Evolutionary conservation across 2,329 filamentous ascomycete genomes (phyloP), one percentile per base, ranked within the genome.

Genomic region (Coniochaeta hoffmannii): DNA sequence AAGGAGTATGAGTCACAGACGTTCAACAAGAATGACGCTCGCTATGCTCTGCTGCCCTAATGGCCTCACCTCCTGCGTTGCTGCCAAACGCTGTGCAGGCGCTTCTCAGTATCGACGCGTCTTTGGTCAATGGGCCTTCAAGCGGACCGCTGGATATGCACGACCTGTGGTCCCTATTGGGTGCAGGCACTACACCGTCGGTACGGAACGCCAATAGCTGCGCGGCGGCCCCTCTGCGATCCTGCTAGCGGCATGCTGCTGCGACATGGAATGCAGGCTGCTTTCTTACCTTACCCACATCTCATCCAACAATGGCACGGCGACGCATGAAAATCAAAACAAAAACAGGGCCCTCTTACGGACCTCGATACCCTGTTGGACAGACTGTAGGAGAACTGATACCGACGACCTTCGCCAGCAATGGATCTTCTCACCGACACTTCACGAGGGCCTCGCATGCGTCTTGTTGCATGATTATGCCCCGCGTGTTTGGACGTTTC

Each of bases 1-100:
- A n/a, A n/a, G n/a, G n/a, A n/a, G n/a, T n/a, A n/a, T n/a, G n/a
- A n/a, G n/a, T n/a, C n/a, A n/a, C n/a, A n/a, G n/a, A n/a, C n/a
- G n/a, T n/a, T n/a, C n/a, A n/a, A n/a, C n/a, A 24, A 53, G 46
- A 59, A 52, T 55, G 55, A 38, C 57, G 58, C 38, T 41, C 53
- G 56, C 24, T 41, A 61, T 60, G 61, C 59, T 62, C 60, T 62
- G 61, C 46, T 63, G 61, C 59, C 62, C 59, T 62, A 61, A 26
- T 46, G 44, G 41, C 51, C 59, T 54, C 54, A 53, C 49, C 54
- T 55, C 59, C 62, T 66, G 64, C 64, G 62, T 61, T 65, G 64
- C 62, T 66, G 64, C 65, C 64, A 63, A 66, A 66, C 60, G 50
- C 62, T 50, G n/a, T 57, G 56, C 56, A 41, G 57, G 24, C n/a